Evolutionary conservation across 257 asterid species (phyloP).

Genomic region (Solanum virginianum): DNA sequence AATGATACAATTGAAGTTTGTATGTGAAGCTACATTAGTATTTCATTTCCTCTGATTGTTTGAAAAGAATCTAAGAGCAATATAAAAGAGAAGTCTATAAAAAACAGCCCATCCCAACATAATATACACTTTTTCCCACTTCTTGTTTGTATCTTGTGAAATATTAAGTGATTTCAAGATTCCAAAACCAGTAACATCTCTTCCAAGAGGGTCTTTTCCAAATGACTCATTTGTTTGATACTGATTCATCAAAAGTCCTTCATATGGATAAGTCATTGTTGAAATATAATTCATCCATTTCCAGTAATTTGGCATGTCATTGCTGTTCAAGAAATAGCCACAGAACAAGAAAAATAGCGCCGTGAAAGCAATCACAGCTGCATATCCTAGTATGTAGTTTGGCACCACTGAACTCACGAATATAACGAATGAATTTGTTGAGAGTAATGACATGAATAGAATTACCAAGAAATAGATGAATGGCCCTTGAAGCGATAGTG

Average conservation of each 20-base stretch:
- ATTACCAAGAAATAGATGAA: conserved; percentile 47
- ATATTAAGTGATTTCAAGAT: conserved; percentile 44
- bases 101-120: conserved; percentile 71
- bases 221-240: conserved; percentile 30
- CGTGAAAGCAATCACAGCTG: conserved; percentile 81
- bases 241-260: conserved; percentile 70
- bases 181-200: conserved; percentile 20
- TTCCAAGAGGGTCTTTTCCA: conserved; percentile 18
- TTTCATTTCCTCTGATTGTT: conserved; percentile 44
- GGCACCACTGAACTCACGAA: conserved; percentile 79
- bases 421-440: conserved; percentile 78
- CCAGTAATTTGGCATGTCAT: conserved; percentile 58
- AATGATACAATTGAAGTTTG: neutral
- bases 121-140: conserved; percentile 48
- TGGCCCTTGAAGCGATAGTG: conserved; percentile 38
- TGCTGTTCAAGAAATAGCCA: conserved; percentile 48
- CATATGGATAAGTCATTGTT: conserved; percentile 79
- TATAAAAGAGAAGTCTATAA: conserved; percentile 53
- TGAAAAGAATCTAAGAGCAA: conserved; percentile 71
- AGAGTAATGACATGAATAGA: conserved; percentile 46
- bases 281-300: conserved; percentile 78
- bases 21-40: neutral
- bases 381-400: conserved; percentile 76
- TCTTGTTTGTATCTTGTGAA: conserved; percentile 15
- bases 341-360: conserved; percentile 77